phyloP scores from a whole-genome alignment of 2,329 filamentous ascomycete genomes.

The Neoarthrinium moseri region DNA sequence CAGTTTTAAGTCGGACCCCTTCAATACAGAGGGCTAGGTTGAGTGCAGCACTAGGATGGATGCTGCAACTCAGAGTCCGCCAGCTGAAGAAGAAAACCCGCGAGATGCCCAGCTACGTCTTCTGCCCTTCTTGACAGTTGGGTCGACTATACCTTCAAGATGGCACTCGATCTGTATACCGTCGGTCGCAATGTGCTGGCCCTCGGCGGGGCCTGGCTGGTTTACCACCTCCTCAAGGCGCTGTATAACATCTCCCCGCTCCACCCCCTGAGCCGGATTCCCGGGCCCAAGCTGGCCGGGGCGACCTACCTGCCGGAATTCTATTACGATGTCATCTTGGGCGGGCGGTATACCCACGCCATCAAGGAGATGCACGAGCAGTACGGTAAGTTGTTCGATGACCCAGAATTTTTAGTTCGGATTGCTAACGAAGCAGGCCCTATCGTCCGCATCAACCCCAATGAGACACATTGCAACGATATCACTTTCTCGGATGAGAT shows the following conservation, averaged over 20 bases:
- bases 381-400: constrained; percentile 26
- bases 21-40: no score
- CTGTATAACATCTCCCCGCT: constrained; percentile 38
- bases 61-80: no score
- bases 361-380: constrained; percentile 34
- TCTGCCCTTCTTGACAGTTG: no score
- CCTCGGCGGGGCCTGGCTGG: constrained; percentile 24
- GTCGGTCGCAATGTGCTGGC: no score
- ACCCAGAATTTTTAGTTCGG: no score
- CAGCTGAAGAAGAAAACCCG: no score
- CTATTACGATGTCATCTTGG: constrained; percentile 34
- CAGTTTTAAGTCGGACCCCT: no score
- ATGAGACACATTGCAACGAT: constrained; percentile 11
- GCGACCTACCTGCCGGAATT: constrained; percentile 34
- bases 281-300: constrained; percentile 35
- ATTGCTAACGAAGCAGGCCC: neutral
- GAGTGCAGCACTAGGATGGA: no score
- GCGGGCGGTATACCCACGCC: constrained; percentile 31
- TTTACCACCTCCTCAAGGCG: constrained; percentile 24
- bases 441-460: constrained; percentile 11
- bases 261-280: constrained; percentile 35
- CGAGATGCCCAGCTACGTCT: no score
- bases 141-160: no score
- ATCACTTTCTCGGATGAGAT: constrained; percentile 7
- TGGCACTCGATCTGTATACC: no score